A percentile compares a stretch with the other conserved stretches of the same genome.
Evolutionary conservation across 1,139 yeast species (phyloP).

Genomic region (Yamadazyma sp.): DNA sequence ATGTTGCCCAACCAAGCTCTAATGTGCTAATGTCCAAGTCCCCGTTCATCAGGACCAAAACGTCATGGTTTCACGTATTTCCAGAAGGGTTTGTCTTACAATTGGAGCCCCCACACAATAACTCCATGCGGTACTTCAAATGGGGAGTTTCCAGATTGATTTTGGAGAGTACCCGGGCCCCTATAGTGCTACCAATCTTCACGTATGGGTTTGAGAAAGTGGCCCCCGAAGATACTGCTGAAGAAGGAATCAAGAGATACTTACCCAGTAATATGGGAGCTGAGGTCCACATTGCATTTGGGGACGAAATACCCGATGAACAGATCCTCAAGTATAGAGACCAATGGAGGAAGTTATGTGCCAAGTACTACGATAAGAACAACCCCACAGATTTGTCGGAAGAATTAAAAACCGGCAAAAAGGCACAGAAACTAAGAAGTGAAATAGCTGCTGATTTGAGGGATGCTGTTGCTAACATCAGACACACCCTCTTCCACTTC

Average conservation of each 20-base stretch:
- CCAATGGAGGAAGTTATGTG: constrained; percentile 67
- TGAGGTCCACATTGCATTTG: constrained; percentile 67
- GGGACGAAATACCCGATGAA: constrained; percentile 65
- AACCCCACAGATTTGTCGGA: constrained; percentile 60
- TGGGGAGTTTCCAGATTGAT: constrained; percentile 92
- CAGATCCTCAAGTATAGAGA: constrained; percentile 59
- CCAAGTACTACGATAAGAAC: constrained; percentile 47
- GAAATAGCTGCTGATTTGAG: constrained; percentile 70
- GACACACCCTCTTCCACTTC: constrained; percentile 53
- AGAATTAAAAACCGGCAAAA: constrained; percentile 60
- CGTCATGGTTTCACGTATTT: constrained; percentile 91
- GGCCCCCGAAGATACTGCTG: constrained; percentile 75
- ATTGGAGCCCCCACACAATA: constrained; percentile 70
- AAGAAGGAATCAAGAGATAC: constrained; percentile 51
- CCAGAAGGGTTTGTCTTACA: constrained; percentile 96
- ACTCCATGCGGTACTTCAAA: constrained; percentile 90
- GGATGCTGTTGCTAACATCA: constrained; percentile 57
- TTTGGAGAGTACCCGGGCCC: constrained; percentile 79
- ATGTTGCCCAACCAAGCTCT: constrained; percentile 28
- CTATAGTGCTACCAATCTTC: constrained; percentile 87
- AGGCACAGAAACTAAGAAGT: constrained; percentile 65
- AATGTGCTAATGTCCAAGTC: constrained; percentile 39
- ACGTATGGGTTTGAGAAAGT: constrained; percentile 84
- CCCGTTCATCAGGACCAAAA: constrained; percentile 53
- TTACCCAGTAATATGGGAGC: constrained; percentile 69